A percentile compares a stretch with the other conserved stretches of the same genome.
These are phyloP conservation scores for Pyrrhoderma lamaoense DNA, from an alignment of 1,284 basidiomycete species.

Conservation along the genomic window DNA sequence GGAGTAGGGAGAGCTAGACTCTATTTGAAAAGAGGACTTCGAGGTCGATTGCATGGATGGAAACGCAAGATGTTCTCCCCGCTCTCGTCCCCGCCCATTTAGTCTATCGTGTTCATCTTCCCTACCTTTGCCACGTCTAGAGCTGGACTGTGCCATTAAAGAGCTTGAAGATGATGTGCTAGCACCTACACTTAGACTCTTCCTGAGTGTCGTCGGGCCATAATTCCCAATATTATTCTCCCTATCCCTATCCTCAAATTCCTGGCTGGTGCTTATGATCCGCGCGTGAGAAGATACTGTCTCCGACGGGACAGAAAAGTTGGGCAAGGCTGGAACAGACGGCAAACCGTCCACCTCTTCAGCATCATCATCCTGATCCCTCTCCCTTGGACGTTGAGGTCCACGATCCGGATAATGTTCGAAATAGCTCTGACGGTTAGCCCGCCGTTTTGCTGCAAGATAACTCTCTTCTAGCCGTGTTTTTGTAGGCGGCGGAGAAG, in stretches of 20 bases:
- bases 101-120: conserved; percentile 1
- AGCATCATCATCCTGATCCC: background rate
- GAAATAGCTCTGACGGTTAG: conserved; percentile 16
- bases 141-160: background rate
- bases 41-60: conserved; percentile 7
- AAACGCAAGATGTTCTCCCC: conserved; percentile 11
- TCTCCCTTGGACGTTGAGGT: conserved; percentile 5
- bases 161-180: conserved; percentile 1
- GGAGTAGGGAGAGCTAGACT: background rate
- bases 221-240: background rate
- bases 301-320: conserved; percentile 2
- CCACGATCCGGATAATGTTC: conserved; percentile 16
- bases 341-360: background rate
- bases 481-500: background rate
- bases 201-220: conserved; percentile 8
- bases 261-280: background rate
- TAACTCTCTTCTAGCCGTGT: conserved; percentile 7
- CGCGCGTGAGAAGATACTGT: background rate
- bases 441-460: conserved; percentile 11
- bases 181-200: conserved; percentile 11
- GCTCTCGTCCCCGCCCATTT: background rate
- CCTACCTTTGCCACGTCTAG: conserved; percentile 10
- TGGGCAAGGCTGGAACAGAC: background rate
- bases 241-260: background rate
- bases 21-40: background rate